These are phyloP conservation scores for Seiridium unicorne DNA, from an alignment of 2,329 filamentous ascomycete genomes.

Conservation along the genomic window DNA sequence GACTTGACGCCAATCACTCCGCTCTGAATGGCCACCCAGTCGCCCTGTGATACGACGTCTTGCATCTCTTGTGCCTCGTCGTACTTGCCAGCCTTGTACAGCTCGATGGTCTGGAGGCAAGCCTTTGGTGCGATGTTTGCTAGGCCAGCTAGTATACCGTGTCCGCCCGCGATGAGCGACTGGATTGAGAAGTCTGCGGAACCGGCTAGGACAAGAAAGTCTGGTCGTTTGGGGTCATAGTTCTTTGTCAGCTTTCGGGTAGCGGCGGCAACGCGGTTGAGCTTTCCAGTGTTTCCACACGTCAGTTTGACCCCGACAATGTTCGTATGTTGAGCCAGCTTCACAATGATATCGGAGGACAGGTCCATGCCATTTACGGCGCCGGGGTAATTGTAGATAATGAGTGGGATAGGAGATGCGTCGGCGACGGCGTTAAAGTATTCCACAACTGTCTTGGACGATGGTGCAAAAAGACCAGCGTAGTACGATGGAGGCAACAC, in stretches of 20 bases:
- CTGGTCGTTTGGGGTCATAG: conserved; percentile 31
- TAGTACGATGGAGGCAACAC: conserved; percentile 79
- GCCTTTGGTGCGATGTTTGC: conserved; percentile 70
- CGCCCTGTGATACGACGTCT: conserved; percentile 63
- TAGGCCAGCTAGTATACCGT: conserved; percentile 70
- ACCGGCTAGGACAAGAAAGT: conserved; percentile 70
- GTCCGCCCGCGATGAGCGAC: conserved; percentile 65
- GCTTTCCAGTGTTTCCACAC: conserved; percentile 68
- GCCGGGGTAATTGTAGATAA: conserved; percentile 70
- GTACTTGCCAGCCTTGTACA: conserved; percentile 57
- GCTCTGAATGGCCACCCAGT: conserved; percentile 71
- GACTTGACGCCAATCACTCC: conserved; percentile 73
- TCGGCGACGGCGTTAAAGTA: conserved; percentile 68
- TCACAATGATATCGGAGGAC: conserved; percentile 60
- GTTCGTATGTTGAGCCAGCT: conserved; percentile 59
- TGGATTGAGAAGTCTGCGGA: conserved; percentile 73
- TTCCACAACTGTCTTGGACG: conserved; percentile 58
- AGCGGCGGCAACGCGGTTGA: conserved; percentile 61
- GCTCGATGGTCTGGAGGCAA: conserved; percentile 59
- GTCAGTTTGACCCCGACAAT: conserved; percentile 70
- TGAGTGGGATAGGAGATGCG: conserved; percentile 60
- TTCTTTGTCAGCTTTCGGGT: conserved; percentile 42
- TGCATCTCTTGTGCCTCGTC: conserved; percentile 63
- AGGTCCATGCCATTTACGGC: conserved; percentile 63
- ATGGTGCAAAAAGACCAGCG: conserved; percentile 61